These are phyloP conservation scores for Candida endomychidarum DNA, from an alignment of 805 yeast species.

Conservation along the genomic window DNA sequence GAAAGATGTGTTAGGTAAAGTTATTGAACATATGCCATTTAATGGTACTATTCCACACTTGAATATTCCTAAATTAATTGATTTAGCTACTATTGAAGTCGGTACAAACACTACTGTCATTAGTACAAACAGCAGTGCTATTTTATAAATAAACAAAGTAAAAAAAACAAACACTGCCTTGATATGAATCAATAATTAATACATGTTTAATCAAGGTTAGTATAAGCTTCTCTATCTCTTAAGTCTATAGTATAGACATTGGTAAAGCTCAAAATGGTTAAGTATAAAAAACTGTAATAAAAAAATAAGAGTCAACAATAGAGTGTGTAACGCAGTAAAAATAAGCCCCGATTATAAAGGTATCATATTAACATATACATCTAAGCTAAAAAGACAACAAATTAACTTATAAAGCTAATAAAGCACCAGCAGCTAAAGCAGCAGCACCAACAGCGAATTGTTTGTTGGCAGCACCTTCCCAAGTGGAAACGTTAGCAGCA, in stretches of 20 bases:
- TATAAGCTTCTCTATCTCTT: too few relatives aligned
- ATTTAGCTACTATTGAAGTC: neutral
- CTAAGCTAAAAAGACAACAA: constrained; percentile 6
- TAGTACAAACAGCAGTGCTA: neutral
- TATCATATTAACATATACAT: constrained; percentile 11
- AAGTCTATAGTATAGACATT: too few relatives aligned
- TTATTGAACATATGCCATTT: neutral
- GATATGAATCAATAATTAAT: too few relatives aligned
- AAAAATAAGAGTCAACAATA: neutral
- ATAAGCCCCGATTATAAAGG: constrained; percentile 5
- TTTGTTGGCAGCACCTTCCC: constrained; percentile 21
- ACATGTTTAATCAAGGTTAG: too few relatives aligned
- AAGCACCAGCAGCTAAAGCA: constrained; percentile 25
- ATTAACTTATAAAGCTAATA: constrained; percentile 17
- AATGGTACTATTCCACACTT: neutral
- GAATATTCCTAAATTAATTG: neutral
- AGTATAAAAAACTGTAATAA: too few relatives aligned
- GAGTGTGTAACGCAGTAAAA: neutral
- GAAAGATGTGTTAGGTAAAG: neutral
- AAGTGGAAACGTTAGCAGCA: constrained; percentile 19
- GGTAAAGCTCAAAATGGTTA: too few relatives aligned
- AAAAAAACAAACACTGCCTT: too few relatives aligned
- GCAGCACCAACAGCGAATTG: constrained; percentile 22
- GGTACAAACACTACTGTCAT: neutral
- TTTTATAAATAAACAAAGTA: neutral